Percentiles rank a stretch among this genome's conserved stretches.
Conservation (phyloP, 768 basidiomycete species). For the Tephrocybe sp. region DNA sequence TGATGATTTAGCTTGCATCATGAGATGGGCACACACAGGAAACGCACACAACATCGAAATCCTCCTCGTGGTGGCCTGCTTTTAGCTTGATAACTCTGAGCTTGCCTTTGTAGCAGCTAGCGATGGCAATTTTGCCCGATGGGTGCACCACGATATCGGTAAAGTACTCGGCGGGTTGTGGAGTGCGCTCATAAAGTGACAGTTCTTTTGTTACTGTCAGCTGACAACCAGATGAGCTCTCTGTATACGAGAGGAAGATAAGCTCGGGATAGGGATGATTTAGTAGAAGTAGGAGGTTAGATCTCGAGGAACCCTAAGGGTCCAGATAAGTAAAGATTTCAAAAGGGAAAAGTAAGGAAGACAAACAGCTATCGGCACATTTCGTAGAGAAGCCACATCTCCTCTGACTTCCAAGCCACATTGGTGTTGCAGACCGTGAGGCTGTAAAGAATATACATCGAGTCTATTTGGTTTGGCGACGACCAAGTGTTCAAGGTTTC, state of each 20-base stretch:
- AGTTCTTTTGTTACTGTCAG: conserved; percentile 46
- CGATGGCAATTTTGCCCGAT: conserved; percentile 57
- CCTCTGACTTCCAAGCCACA: conserved; percentile 71
- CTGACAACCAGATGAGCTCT: conserved; percentile 29
- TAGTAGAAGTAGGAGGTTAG: conserved; percentile 64
- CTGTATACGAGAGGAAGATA: conserved; percentile 56
- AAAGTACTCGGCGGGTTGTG: conserved; percentile 71
- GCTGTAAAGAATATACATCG: conserved; percentile 65
- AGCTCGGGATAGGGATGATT: conserved; percentile 79
- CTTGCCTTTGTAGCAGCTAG: conserved; percentile 68
- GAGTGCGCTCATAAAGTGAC: conserved; percentile 53
- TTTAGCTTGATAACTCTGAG: conserved; percentile 63
- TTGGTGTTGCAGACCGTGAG: conserved; percentile 60
- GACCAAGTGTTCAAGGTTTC: conserved; percentile 61
- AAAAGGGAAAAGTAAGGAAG: conserved; percentile 4
- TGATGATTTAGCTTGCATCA: conserved; percentile 1
- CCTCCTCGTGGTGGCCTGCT: conserved; percentile 50
- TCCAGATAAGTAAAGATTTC: conserved; percentile 12
- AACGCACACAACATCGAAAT: conserved; percentile 68
- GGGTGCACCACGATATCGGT: conserved; percentile 69
- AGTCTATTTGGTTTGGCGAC: conserved; percentile 66
- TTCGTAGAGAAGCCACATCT: conserved; percentile 54
- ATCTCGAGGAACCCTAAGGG: conserved; percentile 33
- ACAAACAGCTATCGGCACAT: conserved; percentile 55
- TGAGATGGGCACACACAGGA: background rate